phyloP scores from a whole-genome alignment of 2,329 filamentous ascomycete genomes.

The Zasmidium angulare region DNA sequence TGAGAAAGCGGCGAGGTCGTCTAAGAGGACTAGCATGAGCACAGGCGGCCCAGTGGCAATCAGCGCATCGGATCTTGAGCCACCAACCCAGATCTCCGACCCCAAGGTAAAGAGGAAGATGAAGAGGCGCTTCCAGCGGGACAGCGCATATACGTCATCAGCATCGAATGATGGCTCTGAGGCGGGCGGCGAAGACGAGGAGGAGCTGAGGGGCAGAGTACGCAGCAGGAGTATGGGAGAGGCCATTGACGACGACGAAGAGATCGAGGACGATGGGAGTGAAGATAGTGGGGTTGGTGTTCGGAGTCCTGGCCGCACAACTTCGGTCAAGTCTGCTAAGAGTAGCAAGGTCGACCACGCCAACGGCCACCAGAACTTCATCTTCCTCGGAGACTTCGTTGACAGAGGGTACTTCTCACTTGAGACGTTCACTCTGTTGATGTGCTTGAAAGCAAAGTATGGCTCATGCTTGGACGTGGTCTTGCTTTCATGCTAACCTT shows the following conservation, averaged over 20 bases:
- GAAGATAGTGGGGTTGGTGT: slow-evolving; percentile 45
- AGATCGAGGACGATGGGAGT: slow-evolving; percentile 50
- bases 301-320: slow-evolving; percentile 35
- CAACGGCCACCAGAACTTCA: slow-evolving; percentile 66
- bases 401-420: slow-evolving; percentile 73
- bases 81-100: slow-evolving; percentile 82
- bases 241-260: slow-evolving; percentile 40
- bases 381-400: slow-evolving; percentile 73
- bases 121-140: slow-evolving; percentile 55
- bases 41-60: slow-evolving; percentile 58
- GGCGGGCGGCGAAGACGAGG: slow-evolving; percentile 46
- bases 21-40: slow-evolving; percentile 22
- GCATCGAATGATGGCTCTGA: slow-evolving; percentile 44
- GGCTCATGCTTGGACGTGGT: slow-evolving; percentile 1
- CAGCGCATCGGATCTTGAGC: slow-evolving; percentile 87
- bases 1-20: slow-evolving; percentile 15
- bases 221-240: slow-evolving; percentile 35
- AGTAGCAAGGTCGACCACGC: slow-evolving; percentile 38
- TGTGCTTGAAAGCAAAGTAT: slow-evolving; percentile 71
- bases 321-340: slow-evolving; percentile 39
- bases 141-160: slow-evolving; percentile 54
- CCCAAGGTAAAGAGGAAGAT: slow-evolving; percentile 86
- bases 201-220: slow-evolving; percentile 39
- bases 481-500: slow-evolving; percentile 12
- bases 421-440: slow-evolving; percentile 70